Conservation (phyloP, 169 alveolate species). For the Eimeria acervulina region DNA sequence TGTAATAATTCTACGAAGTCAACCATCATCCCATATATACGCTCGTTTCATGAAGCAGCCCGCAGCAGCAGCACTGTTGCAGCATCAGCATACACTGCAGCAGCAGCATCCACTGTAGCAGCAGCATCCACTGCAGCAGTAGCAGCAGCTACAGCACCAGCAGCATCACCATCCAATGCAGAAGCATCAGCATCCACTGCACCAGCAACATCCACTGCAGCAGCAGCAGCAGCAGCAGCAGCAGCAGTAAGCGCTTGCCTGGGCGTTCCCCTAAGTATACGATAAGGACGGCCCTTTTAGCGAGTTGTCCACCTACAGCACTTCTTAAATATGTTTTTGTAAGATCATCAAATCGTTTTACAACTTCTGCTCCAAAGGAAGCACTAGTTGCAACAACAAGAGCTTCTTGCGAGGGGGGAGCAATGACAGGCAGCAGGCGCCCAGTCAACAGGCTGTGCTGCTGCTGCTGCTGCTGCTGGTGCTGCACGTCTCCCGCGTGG, state of each 20-base stretch:
- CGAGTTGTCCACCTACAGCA: conserved; percentile 29
- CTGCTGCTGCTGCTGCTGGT: background rate
- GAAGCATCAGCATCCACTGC: no score
- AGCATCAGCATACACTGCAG: no score
- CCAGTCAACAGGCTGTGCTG: background rate
- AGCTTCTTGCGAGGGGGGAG: conserved; percentile 14
- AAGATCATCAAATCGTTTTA: background rate
- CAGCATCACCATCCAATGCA: no score
- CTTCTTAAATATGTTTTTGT: background rate
- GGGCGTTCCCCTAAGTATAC: conserved; percentile 25
- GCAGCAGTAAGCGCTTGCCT: background rate
- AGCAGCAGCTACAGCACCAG: no score
- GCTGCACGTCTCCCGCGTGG: background rate
- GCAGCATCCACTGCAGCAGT: no score
- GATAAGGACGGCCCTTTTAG: conserved; percentile 5
- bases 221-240: no score
- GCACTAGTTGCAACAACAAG: background rate
- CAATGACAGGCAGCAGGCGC: background rate
- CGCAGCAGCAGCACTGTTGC: no score
- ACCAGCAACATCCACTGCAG: no score
- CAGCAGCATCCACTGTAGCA: no score
- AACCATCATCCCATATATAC: no score
- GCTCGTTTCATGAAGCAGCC: no score
- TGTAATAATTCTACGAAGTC: no score
- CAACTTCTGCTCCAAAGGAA: conserved; percentile 18